Conservation (phyloP, 2,329 filamentous ascomycete species). For the Penicillium sp. region DNA sequence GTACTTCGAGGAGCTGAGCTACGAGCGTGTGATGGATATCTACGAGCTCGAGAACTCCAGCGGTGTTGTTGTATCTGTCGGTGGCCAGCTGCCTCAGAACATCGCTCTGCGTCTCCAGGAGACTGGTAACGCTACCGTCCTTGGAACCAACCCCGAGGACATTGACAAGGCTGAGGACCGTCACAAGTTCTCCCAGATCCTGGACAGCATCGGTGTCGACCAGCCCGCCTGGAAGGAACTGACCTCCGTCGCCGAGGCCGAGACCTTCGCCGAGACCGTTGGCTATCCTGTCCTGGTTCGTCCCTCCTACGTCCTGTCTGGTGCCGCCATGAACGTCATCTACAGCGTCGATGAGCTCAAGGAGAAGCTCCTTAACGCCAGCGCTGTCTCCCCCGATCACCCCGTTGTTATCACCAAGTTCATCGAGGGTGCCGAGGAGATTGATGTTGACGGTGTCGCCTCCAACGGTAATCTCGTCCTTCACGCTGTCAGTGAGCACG, state of each 20-base stretch:
- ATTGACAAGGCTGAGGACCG: conserved; percentile 98
- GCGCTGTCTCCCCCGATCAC: conserved; percentile 90
- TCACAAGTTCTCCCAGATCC: conserved; percentile 96
- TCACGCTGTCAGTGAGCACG: conserved; percentile 92
- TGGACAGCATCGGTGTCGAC: conserved; percentile 95
- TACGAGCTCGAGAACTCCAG: conserved; percentile 86
- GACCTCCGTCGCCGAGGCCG: conserved; percentile 84
- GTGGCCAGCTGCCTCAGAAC: conserved; percentile 95
- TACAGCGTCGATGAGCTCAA: conserved; percentile 84
- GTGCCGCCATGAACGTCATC: conserved; percentile 98
- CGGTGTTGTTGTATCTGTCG: conserved; percentile 93
- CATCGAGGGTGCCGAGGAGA: conserved; percentile 94
- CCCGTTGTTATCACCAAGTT: conserved; percentile 98
- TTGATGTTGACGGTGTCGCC: conserved; percentile 93
- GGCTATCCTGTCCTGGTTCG: conserved; percentile 94
- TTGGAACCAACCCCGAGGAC: conserved; percentile 89
- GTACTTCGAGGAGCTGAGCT: conserved; percentile 96
- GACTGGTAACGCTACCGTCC: conserved; percentile 82
- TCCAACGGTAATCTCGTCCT: conserved; percentile 83
- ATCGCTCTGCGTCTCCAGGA: conserved; percentile 94
- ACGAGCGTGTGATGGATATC: conserved; percentile 98
- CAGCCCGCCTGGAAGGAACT: conserved; percentile 98
- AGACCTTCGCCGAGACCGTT: conserved; percentile 81
- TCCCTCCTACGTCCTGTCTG: conserved; percentile 93
- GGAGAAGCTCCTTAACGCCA: conserved; percentile 90